Conservation (phyloP, 1,284 basidiomycete genomes). For the Gomphus sp. region DNA sequence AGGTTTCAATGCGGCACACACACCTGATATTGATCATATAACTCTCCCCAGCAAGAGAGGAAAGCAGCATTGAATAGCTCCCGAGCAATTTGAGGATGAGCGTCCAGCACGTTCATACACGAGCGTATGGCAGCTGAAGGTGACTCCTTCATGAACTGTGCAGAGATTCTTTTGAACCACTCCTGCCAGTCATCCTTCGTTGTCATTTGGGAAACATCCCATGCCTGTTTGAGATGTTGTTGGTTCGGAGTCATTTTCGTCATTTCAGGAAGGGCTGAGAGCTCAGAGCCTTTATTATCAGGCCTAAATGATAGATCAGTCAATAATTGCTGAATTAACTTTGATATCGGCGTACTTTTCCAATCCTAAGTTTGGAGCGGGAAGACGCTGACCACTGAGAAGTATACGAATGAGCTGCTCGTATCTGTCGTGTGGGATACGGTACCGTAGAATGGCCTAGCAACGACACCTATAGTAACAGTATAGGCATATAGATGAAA, state of each 20-base stretch:
- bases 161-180: conserved; percentile 91
- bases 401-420: conserved; percentile 85
- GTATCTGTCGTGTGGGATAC: conserved; percentile 80
- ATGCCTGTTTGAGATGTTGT: conserved; percentile 94
- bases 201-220: conserved; percentile 81
- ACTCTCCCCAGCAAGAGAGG: conserved; percentile 94
- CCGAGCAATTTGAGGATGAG: conserved; percentile 85
- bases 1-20: conserved; percentile 15
- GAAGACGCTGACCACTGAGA: conserved; percentile 82
- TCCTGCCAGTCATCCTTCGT: conserved; percentile 91
- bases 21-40: conserved; percentile 95
- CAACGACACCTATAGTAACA: neutral
- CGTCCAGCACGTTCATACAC: conserved; percentile 89
- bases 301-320: conserved; percentile 23
- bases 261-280: conserved; percentile 70
- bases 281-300: conserved; percentile 54
- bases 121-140: conserved; percentile 96
- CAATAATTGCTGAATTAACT: neutral
- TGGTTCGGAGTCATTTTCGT: conserved; percentile 94
- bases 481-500: neutral
- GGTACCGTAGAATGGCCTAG: conserved; percentile 71
- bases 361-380: conserved; percentile 43
- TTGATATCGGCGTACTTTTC: conserved; percentile 26
- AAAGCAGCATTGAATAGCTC: conserved; percentile 99
- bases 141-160: conserved; percentile 97